Evolutionary conservation across 176 grass and related monocot genomes (phyloP), one percentile per base, ranked within the genome.

Genomic region (Cenchrus purpureus): DNA sequence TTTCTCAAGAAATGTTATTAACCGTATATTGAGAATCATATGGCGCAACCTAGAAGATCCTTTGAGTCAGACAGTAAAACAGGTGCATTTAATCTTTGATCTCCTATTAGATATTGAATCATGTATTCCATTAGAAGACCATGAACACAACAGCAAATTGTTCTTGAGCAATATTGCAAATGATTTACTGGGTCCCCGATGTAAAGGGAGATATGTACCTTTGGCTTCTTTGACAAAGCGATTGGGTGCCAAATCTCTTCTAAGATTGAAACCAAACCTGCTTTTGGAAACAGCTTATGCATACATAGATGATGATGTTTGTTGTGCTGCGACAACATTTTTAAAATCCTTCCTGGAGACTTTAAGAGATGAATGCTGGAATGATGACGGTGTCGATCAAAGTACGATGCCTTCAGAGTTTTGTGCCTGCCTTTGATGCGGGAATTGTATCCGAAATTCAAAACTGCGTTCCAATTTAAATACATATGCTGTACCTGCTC

Each of bases 41-140:
- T 98, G 97, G 97, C 90, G 89, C 72, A 98, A 98, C 89, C 90
- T 98, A 17, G 93, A 96, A 91, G 97, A 98, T 89, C 83, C 91
- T 86, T 91, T 96, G 85, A 98, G 90, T 85, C 97, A 98, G 81
- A 98, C 93, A 79, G 93, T 98, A 85, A 96, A 91, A 83, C 97
- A 98, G 74, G 97, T 92, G 86, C 97, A 98, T 86, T 92, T 98
- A 73, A 89, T 98, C 16, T 94, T 98, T 91, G 93, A 98, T 91
- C 97, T 98, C 53, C 87, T 98, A 59, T 94, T 95, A 76, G 97
- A 98, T 90, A 98, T 96, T 63, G 81, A 88, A 79, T 86, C 80
- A 29, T 95, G 74, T 78, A 76, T 98, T 87, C 87, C 86, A 86
- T 86, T 71, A 56, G 79, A 82, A 73, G 83, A 91, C 53, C 68